Base-by-base conservation (phyloP, 306 rosid genomes). In the Prunus kanzakura region DNA sequence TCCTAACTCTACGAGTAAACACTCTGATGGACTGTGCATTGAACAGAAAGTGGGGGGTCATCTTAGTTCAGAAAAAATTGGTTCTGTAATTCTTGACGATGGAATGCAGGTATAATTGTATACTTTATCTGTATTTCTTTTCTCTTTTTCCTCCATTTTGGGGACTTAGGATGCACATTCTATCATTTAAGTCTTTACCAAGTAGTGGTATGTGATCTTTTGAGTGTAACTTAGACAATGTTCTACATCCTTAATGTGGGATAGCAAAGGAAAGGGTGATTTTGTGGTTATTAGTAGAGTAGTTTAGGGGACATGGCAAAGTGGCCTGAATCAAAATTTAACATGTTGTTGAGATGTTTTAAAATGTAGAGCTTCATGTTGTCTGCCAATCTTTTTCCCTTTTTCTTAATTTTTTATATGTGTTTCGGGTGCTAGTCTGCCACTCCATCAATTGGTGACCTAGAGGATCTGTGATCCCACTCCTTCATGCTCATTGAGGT, bases 61-160 rank as follows among this genome's bases (percentile, higher is more conserved):
- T 82, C 72, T 60, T 38, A 25, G 76, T 62, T 89, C 90, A 27
- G 86, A 80, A 80, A 83, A 83, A 76, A 81, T 89, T 76, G 96
- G 96, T 71, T 86, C 79, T 64, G 87, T 85, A 45, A 85, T 92
- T 77, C 90, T 95, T 20, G 97, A 95, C 79, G 98, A 92, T 84
- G 97, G 96, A 71, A 91, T 92, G 98, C 96, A 94, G 96, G 98
- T 92, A 84, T 19, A 41, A 18, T 30, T 57, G 65, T 67, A 25
- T 71, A 13, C 43, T 23, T 30, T 6, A 20, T 35, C 50, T 60
- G 49, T 56, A 2, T 73, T 19, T 38, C 60, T 51, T 19, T 64
- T 29, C 9, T 23, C 49, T 51, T 52, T 19, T 54, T 6, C 11
- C 8, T 69, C 45, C 35, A 11, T 19, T n/a, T 23, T 19, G 7